A percentile compares a stretch with the other conserved stretches of the same genome.
Conservation (phyloP, 495 filamentous ascomycete genomes). For the Podospora sp. region DNA sequence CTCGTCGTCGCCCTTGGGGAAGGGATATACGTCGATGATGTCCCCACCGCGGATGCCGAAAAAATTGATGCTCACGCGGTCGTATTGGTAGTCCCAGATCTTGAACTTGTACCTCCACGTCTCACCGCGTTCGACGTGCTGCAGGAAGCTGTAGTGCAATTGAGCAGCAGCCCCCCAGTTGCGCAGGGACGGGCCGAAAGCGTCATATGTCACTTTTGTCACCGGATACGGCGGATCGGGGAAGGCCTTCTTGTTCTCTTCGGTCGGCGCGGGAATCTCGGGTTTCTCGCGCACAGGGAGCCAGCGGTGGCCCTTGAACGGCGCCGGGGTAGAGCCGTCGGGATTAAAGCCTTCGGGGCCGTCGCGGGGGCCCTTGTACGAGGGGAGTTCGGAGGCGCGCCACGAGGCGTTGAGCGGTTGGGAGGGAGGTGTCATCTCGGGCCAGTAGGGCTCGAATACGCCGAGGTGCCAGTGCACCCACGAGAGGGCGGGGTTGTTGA, state of each 20-base stretch:
- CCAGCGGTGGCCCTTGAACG: slow-evolving; percentile 1
- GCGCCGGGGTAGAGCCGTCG: background rate
- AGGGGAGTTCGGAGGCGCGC: background rate
- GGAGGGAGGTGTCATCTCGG: background rate
- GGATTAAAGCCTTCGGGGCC: background rate
- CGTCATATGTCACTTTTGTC: background rate
- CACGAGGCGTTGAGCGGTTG: background rate
- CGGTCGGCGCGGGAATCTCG: background rate
- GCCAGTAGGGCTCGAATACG: slow-evolving; percentile 5
- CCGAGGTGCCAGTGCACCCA: slow-evolving; percentile 9
- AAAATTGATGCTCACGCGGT: slow-evolving; percentile 6
- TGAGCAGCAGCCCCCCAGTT: background rate
- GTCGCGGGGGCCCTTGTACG: background rate
- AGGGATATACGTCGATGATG: slow-evolving; percentile 3
- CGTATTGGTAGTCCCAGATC: slow-evolving; percentile 4
- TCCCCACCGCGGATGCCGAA: background rate
- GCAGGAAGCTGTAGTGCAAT: slow-evolving; percentile 3
- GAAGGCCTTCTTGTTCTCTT: background rate
- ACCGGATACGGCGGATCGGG: background rate
- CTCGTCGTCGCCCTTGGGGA: slow-evolving; percentile 6
- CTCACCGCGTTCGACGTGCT: background rate
- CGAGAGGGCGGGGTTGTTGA: slow-evolving; percentile 3
- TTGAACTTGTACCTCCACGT: background rate
- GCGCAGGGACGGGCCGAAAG: background rate
- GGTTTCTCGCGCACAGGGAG: background rate